Percentiles rank a stretch among this genome's conserved stretches.
Conservation (phyloP, 2,329 filamentous ascomycete species). For the Claviceps capensis region DNA sequence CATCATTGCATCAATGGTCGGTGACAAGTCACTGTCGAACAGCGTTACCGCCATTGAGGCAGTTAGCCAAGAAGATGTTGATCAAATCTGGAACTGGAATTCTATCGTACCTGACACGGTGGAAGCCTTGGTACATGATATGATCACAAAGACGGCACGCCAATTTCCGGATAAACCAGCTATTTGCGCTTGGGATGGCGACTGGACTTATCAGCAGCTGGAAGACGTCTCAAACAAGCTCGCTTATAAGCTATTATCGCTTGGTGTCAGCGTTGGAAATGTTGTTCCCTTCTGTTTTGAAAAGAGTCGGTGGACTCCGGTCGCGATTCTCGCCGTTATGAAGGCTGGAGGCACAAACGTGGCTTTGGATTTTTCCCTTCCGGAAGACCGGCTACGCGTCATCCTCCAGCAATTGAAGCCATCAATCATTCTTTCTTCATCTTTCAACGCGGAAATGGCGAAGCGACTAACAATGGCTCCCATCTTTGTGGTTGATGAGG, state of each 20-base stretch:
- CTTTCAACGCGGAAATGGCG: not conserved
- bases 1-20: conserved; percentile 1
- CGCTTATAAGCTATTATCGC: conserved; percentile 6
- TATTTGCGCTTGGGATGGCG: conserved; percentile 22
- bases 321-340: conserved; percentile 14
- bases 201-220: conserved; percentile 23
- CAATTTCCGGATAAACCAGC: conserved; percentile 7
- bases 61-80: not conserved
- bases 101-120: conserved; percentile 3
- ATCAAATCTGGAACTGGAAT: conserved; percentile 11
- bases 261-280: conserved; percentile 1
- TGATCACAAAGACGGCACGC: conserved; percentile 9
- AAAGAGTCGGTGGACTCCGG: conserved; percentile 13
- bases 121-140: conserved; percentile 10
- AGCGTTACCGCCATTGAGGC: not conserved
- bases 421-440: conserved; percentile 6
- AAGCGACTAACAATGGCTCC: not conserved
- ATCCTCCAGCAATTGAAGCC: conserved; percentile 7
- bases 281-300: conserved; percentile 15
- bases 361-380: conserved; percentile 12
- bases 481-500: not conserved
- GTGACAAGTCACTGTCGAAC: not conserved
- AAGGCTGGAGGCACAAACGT: conserved; percentile 16
- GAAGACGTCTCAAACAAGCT: conserved; percentile 5
- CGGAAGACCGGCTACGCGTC: conserved; percentile 7